Conservation (phyloP, 164 flowering plant genomes). For the grape (Vitis vinifera) region DNA sequence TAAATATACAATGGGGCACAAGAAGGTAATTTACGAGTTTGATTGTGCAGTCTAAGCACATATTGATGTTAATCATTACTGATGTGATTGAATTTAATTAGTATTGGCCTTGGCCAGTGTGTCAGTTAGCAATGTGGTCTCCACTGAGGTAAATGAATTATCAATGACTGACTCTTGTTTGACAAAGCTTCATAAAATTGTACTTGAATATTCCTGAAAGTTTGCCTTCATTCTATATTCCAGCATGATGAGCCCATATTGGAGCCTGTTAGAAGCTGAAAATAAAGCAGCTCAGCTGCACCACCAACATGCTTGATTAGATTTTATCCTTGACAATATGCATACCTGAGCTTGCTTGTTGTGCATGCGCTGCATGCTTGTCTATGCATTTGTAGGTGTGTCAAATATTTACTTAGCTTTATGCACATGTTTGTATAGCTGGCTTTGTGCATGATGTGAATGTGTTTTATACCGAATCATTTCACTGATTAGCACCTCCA, state of each 20-base stretch:
- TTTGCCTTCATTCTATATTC: neutral
- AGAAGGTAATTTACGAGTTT: too few species aligned
- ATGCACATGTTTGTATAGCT: neutral
- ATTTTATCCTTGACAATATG: neutral
- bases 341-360: neutral
- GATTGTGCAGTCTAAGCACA: too few species aligned
- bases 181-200: too few species aligned
- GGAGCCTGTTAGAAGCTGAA: neutral
- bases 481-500: neutral
- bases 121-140: too few species aligned
- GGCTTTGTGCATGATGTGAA: neutral
- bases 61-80: too few species aligned
- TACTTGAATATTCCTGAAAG: too few species aligned
- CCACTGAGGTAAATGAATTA: too few species aligned
- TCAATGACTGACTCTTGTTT: too few species aligned
- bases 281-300: neutral
- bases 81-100: too few species aligned
- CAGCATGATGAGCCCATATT: neutral
- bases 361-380: neutral
- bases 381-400: neutral
- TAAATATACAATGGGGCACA: too few species aligned
- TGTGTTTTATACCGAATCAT: conserved; percentile 1
- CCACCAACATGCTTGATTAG: neutral
- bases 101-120: too few species aligned
- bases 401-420: neutral